These are phyloP conservation scores for Talaromyces sp. DNA, from an alignment of 2,329 filamentous ascomycete genomes.

Conservation along the genomic window DNA sequence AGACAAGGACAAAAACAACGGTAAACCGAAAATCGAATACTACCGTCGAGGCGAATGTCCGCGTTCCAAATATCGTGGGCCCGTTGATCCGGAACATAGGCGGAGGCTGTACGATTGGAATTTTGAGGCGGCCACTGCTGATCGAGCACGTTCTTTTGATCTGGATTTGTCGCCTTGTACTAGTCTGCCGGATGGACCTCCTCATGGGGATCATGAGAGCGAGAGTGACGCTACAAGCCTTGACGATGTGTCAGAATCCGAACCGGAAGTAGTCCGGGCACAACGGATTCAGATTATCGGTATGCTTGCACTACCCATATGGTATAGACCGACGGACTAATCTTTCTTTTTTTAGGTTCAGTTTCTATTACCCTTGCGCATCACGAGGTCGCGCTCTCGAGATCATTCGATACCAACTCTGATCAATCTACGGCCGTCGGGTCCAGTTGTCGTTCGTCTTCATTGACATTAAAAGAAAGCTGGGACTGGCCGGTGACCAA, in stretches of 20 bases:
- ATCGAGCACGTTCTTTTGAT: constrained; percentile 32
- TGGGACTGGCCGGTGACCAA: constrained; percentile 20
- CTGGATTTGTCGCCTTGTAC: constrained; percentile 36
- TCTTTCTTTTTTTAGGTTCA: constrained; percentile 8
- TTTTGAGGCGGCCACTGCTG: constrained; percentile 33
- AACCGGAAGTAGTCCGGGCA: constrained; percentile 14
- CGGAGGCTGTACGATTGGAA: constrained; percentile 42
- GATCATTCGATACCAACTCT: constrained; percentile 27
- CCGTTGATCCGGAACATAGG: constrained; percentile 44
- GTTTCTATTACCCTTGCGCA: constrained; percentile 20
- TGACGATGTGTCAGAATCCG: constrained; percentile 19
- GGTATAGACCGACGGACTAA: not conserved
- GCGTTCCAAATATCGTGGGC: constrained; percentile 46
- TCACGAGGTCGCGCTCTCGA: constrained; percentile 22
- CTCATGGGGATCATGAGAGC: constrained; percentile 20
- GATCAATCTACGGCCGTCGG: constrained; percentile 35
- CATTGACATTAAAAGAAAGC: constrained; percentile 31
- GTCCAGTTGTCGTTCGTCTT: constrained; percentile 31
- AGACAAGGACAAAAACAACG: constrained; percentile 21
- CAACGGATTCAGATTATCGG: constrained; percentile 8
- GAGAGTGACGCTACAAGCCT: constrained; percentile 13
- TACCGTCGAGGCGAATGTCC: constrained; percentile 46
- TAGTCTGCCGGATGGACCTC: constrained; percentile 21
- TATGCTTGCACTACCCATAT: not conserved
- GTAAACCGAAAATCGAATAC: constrained; percentile 43